phyloP scores from a whole-genome alignment of 768 basidiomycete genomes.

The Boletus rubescentipes region DNA sequence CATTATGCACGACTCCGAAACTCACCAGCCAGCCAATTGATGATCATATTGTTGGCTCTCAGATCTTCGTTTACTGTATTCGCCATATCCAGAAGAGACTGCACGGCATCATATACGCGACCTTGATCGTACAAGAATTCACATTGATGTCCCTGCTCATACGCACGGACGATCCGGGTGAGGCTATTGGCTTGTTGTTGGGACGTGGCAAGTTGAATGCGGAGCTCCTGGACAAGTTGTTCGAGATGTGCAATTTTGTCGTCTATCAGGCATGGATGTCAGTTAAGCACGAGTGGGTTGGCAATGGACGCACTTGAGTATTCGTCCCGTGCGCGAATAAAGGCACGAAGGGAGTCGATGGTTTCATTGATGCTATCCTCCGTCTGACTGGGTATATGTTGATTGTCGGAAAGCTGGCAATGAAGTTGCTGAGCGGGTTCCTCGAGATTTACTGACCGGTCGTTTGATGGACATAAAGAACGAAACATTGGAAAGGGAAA shows the following conservation, averaged over 20 bases:
- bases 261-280: background rate
- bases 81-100: background rate
- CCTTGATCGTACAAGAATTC: slow-evolving; percentile 1
- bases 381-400: no score
- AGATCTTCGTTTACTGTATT: background rate
- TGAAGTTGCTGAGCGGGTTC: no score
- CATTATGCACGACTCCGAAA: rapidly evolving
- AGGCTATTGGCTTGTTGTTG: background rate
- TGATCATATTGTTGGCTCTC: background rate
- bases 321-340: no score
- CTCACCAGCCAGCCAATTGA: slow-evolving; percentile 8
- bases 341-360: no score
- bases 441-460: no score
- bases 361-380: no score
- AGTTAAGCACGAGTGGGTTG: no score
- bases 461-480: no score
- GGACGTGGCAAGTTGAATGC: background rate
- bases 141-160: slow-evolving; percentile 6
- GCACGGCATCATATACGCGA: background rate
- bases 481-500: no score
- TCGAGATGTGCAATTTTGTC: background rate
- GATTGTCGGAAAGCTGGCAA: no score
- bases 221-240: background rate
- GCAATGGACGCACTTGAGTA: no score
- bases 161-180: background rate